Conservation (phyloP, 805 yeast species). For the Saccharomyces paradoxus region DNA sequence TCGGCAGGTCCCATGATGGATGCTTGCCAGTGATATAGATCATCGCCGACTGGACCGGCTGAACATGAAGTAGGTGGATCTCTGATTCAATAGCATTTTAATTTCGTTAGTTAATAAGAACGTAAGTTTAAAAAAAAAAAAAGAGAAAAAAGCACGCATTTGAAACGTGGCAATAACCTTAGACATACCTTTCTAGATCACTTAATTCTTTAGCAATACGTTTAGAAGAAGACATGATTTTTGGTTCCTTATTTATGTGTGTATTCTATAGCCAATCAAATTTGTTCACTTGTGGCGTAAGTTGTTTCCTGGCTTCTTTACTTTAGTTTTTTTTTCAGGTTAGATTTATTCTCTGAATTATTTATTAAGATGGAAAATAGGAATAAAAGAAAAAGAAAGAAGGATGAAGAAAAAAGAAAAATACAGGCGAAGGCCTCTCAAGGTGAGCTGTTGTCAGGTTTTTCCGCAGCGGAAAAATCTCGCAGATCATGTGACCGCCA, state of each 20-base stretch:
- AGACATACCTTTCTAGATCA: conserved; percentile 84
- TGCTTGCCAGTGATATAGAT: conserved; percentile 98
- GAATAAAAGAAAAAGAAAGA: conserved; percentile 28
- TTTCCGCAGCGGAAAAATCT: background rate
- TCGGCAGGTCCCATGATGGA: conserved; percentile 98
- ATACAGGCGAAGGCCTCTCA: conserved; percentile 8
- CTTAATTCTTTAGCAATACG: conserved; percentile 93
- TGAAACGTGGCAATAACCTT: background rate
- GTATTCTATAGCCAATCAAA: background rate
- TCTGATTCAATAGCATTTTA: conserved; percentile 36
- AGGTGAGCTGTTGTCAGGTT: background rate
- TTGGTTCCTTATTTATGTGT: background rate
- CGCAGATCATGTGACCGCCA: background rate
- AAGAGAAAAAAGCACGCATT: background rate
- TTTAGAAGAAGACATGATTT: conserved; percentile 67
- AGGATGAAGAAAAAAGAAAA: conserved; percentile 10
- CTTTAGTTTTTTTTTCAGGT: background rate
- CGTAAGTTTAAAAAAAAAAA: background rate
- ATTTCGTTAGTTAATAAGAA: conserved; percentile 9
- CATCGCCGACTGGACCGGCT: conserved; percentile 98
- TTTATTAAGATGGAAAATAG: conserved; percentile 13
- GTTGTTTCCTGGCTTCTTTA: conserved; percentile 19
- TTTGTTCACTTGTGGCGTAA: background rate
- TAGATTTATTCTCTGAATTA: background rate
- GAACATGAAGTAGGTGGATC: conserved; percentile 99